These are phyloP conservation scores for Colletotrichum abscissum DNA, from an alignment of 2,329 filamentous ascomycete genomes.

Conservation along the genomic window DNA sequence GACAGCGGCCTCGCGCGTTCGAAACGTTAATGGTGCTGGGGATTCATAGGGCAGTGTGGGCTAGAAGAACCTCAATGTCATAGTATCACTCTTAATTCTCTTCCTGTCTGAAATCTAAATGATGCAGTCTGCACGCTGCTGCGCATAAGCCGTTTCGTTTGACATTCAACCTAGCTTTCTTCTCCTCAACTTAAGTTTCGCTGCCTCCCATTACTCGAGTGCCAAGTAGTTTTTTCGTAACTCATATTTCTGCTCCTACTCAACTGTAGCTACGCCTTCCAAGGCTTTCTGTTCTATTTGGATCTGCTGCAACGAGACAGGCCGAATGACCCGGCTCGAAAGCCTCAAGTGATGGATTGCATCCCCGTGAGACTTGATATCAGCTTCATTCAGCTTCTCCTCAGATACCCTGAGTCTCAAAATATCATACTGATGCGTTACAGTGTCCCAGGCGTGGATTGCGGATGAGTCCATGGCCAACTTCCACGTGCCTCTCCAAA, in stretches of 20 bases:
- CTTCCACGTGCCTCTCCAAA: constrained; percentile 44
- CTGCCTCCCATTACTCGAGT: no score
- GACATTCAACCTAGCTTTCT: no score
- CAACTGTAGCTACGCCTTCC: constrained; percentile 36
- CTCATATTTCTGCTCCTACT: background rate
- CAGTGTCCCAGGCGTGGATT: constrained; percentile 44
- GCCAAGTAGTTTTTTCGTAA: background rate
- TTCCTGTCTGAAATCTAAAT: no score
- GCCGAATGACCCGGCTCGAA: constrained; percentile 43
- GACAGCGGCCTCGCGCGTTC: no score
- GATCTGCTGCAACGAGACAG: constrained; percentile 48
- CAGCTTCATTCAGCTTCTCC: constrained; percentile 39
- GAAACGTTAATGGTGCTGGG: no score
- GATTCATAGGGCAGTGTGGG: no score
- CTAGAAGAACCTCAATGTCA: no score
- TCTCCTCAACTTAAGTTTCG: no score
- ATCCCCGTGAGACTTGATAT: constrained; percentile 45
- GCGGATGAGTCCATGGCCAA: constrained; percentile 39
- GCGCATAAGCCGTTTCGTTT: no score
- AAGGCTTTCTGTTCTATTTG: constrained; percentile 41
- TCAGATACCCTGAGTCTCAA: constrained; percentile 37
- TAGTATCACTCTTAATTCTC: no score
- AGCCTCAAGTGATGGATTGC: constrained; percentile 44
- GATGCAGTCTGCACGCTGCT: no score
- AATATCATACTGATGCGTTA: constrained; percentile 37